Base-by-base conservation (phyloP, 1,139 yeast species). In the Nakaseomyces uthaithaninus region DNA sequence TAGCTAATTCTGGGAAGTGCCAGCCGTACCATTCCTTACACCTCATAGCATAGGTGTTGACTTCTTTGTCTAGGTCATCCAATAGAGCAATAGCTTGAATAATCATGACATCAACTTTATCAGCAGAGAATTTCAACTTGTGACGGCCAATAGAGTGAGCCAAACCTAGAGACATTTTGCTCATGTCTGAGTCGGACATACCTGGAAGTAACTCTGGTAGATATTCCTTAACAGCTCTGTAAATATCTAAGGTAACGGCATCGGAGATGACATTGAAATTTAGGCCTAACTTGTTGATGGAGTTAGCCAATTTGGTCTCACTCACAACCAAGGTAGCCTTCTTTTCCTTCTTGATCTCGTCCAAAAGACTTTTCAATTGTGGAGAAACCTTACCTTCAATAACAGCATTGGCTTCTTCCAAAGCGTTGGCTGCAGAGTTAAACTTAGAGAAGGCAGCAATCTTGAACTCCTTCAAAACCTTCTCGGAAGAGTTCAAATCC, bases 1-100 rank as follows among this genome's bases (percentile, higher is more conserved):
- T 91, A 60, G 95, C 95, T 76, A 91, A 77, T 69, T 91, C 99
- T 33, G 99, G 99, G 79, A 91, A 93, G 66, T 91, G 99, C 99
- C 99, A 91, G 51, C 98, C 97, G 69, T 93, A 91, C 99, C 99
- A 91, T 71, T 91, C 99, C 71, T 89, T 89, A 63, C 79, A 77
- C 71, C 99, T 80, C 99, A 91, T 91, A 53, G 97, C 91, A 60
- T 85, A 91, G 40, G 97, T 93, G 72, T 91, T 91, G 59, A 91
- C 75, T 64, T 93, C 98, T 70, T 91, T 91, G 70, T 91, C 98
- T 60, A 91, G 77, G 64, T 93, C 95, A 60, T 91, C 99, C 60
- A 91, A 75, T 52, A 93, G 72, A 26, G 98, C 95, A 68, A 91
- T 91, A 44, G 98, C 98, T 72, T 93, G 98, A 50, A 91, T 94